Evolutionary conservation across 371 early-diverging fungal genomes (phyloP).

Genomic region (Gilbertella persicaria): DNA sequence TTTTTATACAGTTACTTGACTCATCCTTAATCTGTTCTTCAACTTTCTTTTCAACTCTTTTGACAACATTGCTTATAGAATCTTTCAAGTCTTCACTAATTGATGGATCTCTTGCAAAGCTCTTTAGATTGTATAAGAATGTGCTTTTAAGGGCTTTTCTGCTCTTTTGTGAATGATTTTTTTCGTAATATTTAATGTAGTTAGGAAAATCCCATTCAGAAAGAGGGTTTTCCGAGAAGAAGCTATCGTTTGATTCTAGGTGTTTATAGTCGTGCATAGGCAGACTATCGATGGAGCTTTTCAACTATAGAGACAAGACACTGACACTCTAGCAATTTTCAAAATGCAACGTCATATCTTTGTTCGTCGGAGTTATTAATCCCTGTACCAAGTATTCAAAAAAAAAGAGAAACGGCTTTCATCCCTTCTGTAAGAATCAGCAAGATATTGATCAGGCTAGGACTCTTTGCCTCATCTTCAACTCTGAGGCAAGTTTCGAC

Average conservation of each 20-base stretch:
- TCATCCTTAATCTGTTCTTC: slow-evolving; percentile 13
- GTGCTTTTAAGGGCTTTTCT: slow-evolving; percentile 14
- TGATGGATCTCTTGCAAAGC: slow-evolving; percentile 13
- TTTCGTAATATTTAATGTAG: slow-evolving; percentile 16
- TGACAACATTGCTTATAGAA: slow-evolving; percentile 9
- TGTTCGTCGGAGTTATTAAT: too few species aligned
- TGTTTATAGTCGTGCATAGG: too few species aligned
- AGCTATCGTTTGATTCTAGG: too few species aligned
- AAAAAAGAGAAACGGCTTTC: slow-evolving; percentile 8
- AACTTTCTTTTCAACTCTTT: slow-evolving; percentile 15
- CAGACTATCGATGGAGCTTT: too few species aligned
- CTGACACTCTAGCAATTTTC: too few species aligned
- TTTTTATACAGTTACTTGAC: slow-evolving; percentile 13
- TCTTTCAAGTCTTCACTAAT: slow-evolving; percentile 15
- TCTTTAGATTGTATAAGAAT: slow-evolving; percentile 12
- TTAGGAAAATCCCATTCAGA: slow-evolving; percentile 14
- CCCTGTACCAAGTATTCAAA: too few species aligned
- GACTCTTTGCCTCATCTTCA: slow-evolving; percentile 13
- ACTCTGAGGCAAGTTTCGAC: slow-evolving; percentile 13
- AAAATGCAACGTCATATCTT: too few species aligned
- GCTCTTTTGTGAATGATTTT: slow-evolving; percentile 13
- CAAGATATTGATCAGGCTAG: slow-evolving; percentile 11
- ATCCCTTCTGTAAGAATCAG: slow-evolving; percentile 12
- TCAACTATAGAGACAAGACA: too few species aligned
- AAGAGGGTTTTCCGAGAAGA: too few species aligned